Conservation (phyloP, 768 basidiomycete genomes). For the Tricholoma terreum region DNA sequence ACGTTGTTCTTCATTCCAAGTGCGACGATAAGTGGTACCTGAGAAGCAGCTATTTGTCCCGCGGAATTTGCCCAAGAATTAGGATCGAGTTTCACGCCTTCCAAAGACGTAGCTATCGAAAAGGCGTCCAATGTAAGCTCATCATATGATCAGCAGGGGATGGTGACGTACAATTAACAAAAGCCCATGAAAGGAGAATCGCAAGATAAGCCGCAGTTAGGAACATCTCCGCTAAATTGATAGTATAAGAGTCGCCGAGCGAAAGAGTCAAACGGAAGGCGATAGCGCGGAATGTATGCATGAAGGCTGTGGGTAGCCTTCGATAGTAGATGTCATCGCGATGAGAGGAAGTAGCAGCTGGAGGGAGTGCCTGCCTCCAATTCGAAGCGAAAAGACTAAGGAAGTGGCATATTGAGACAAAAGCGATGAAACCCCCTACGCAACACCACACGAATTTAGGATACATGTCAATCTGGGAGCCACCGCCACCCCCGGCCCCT, state of each 20-base stretch:
- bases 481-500: no score
- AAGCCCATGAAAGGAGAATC: conserved; percentile 26
- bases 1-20: conserved; percentile 58
- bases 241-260: conserved; percentile 22
- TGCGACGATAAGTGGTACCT: conserved; percentile 51
- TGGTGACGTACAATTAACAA: conserved; percentile 34
- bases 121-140: not conserved
- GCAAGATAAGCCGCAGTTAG: conserved; percentile 29
- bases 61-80: conserved; percentile 38
- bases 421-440: not conserved
- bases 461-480: no score
- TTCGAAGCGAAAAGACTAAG: not conserved
- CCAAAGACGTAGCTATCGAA: conserved; percentile 26
- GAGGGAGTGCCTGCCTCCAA: not conserved
- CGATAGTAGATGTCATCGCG: not conserved
- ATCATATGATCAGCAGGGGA: not conserved
- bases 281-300: conserved; percentile 6
- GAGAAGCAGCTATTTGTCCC: conserved; percentile 40
- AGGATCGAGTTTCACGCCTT: conserved; percentile 29
- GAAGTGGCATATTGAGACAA: not conserved
- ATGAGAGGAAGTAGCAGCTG: not conserved
- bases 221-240: conserved; percentile 33
- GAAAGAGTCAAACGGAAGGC: conserved; percentile 16
- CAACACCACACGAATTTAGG: not conserved
- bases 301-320: conserved; percentile 2